Base-by-base conservation (phyloP, 2,329 filamentous ascomycete genomes). In the Talaromyces albobiverticillius region DNA sequence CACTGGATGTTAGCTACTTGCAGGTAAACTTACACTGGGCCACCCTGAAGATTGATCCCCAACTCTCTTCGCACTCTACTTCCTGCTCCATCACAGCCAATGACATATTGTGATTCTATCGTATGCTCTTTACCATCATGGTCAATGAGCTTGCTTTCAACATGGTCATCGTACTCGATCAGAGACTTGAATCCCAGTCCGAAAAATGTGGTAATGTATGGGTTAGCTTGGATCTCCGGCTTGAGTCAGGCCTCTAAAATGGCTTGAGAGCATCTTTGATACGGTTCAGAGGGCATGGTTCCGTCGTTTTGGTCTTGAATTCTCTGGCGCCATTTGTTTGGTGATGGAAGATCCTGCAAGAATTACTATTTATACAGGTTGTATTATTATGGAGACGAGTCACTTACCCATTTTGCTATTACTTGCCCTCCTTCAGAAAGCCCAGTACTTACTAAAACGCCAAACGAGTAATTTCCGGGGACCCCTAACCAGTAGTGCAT, bases 191-290 rank as follows among this genome's bases (percentile, higher is more conserved):
- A 41, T 22, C 18, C 18, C 38, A 4, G 4, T 3, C 38, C 38
- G 6, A 41, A 41, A 7, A 5, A 7, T 5, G 13, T 18, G 6
- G 14, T 20, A 7, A 41, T 20, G 20, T 16, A n/a, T 10, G 38
- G 57, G 14, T 66, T 46, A n/a, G 40, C 49, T 2, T 60, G 49
- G 42, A 62, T 60, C 7, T 60, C 51, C 4, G 38, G 51, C 18
- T 66, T 66, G 36, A 75, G 57, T 65, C 66, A 75, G 3, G 59
- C 59, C 25, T 72, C 68, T 16, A 75, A 65, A 8, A 70, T 57
- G 20, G 63, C 61, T 48, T 69, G 67, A 20, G 69, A 71, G 25
- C 64, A 61, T n/a, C 69, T 53, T 54, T 69, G 68, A 26, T 61
- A 61, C 1, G 69, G 64, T 51, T 72, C 69, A 2, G 57, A 52